phyloP scores from a whole-genome alignment of 192 early-diverging fungal genomes.

The Kappamyces sp. region DNA sequence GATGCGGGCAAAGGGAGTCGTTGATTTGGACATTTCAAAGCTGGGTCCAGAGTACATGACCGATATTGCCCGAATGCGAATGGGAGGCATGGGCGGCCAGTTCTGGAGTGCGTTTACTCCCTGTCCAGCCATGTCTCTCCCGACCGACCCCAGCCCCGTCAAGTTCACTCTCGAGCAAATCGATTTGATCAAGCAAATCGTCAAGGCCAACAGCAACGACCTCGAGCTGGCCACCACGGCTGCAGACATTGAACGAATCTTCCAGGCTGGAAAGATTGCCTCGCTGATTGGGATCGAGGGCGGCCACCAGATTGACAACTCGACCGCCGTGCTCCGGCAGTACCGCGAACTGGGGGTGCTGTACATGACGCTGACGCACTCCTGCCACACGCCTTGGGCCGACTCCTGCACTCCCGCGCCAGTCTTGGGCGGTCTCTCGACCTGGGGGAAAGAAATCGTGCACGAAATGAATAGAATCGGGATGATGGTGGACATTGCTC shows the following conservation, averaged over 20 bases:
- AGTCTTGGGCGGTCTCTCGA: constrained; percentile 45
- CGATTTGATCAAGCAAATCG: constrained; percentile 58
- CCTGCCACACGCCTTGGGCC: constrained; percentile 58
- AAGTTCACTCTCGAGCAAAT: constrained; percentile 45
- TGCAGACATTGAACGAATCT: constrained; percentile 39
- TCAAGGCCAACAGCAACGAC: constrained; percentile 36
- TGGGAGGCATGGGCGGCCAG: constrained; percentile 25
- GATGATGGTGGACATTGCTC: constrained; percentile 64
- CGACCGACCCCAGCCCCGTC: constrained; percentile 18
- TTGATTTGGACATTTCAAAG: too few relatives aligned
- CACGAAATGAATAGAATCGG: constrained; percentile 62
- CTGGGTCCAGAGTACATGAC: too few relatives aligned
- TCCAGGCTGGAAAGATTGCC: constrained; percentile 41
- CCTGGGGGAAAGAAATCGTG: constrained; percentile 49
- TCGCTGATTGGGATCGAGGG: constrained; percentile 65
- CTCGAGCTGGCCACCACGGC: constrained; percentile 39
- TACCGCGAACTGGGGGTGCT: constrained; percentile 55
- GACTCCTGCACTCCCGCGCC: constrained; percentile 31
- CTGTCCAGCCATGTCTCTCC: constrained; percentile 18
- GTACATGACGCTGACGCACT: constrained; percentile 65
- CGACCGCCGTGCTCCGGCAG: constrained; percentile 45
- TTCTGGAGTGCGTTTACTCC: constrained; percentile 40
- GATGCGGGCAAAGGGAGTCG: too few relatives aligned
- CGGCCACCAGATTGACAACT: constrained; percentile 59
- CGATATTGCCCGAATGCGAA: too few relatives aligned